These are phyloP conservation scores for Coemansia sp. DNA, from an alignment of 192 early-diverging fungal genomes.

Conservation along the genomic window DNA sequence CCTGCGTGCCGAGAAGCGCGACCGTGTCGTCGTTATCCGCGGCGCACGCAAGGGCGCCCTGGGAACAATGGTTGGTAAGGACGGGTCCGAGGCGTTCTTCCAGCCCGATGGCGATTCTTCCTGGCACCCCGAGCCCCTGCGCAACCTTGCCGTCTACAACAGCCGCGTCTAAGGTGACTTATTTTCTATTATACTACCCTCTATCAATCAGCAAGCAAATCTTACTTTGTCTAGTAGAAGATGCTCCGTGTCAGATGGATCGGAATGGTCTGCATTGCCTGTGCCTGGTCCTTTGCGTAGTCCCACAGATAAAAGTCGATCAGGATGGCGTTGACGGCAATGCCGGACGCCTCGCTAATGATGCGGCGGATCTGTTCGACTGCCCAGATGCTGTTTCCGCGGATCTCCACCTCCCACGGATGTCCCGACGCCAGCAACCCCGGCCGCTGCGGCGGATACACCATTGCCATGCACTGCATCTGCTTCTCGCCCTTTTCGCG, in stretches of 20 bases:
- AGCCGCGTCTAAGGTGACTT: constrained; percentile 12
- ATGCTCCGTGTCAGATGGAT: constrained; percentile 66
- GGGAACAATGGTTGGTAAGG: constrained; percentile 69
- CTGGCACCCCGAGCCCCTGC: constrained; percentile 45
- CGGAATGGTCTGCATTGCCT: constrained; percentile 57
- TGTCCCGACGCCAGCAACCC: constrained; percentile 60
- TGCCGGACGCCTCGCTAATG: constrained; percentile 12
- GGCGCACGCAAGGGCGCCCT: constrained; percentile 60
- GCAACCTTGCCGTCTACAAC: constrained; percentile 44
- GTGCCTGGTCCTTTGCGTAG: constrained; percentile 67
- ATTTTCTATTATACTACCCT: no score
- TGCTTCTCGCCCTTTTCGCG: neutral
- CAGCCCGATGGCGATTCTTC: constrained; percentile 53
- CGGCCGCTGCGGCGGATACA: constrained; percentile 1
- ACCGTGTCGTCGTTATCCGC: constrained; percentile 69
- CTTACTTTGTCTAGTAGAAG: constrained; percentile 57
- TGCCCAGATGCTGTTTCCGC: constrained; percentile 76
- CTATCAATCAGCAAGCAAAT: no score
- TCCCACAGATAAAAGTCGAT: constrained; percentile 93
- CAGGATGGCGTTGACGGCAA: constrained; percentile 69
- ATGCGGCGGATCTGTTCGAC: constrained; percentile 60
- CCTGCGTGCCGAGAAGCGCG: constrained; percentile 67
- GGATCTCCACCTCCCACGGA: constrained; percentile 74
- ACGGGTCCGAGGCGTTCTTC: constrained; percentile 75
- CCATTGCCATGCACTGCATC: neutral